phyloP scores from a whole-genome alignment of 2,329 filamentous ascomycete species.

The Pyrenochaeta sp. region DNA sequence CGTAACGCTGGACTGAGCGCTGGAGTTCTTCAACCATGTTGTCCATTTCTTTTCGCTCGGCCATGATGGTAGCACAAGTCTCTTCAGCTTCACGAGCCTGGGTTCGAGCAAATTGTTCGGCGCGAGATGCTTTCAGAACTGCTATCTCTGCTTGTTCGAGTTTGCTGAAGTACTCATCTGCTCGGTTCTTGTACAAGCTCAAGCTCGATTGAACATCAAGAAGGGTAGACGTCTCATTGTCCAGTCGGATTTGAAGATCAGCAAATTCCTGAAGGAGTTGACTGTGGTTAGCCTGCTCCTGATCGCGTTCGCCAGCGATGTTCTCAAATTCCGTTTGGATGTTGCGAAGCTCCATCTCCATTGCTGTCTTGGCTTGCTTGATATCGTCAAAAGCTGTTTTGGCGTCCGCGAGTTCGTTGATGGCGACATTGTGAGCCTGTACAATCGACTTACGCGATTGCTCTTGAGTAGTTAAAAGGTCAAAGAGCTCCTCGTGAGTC shows the following conservation, averaged over 20 bases:
- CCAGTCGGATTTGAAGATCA: conserved; percentile 90
- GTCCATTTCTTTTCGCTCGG: conserved; percentile 91
- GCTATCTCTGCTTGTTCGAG: conserved; percentile 96
- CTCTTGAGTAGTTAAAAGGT: conserved; percentile 91
- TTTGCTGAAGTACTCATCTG: conserved; percentile 96
- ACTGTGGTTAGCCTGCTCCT: conserved; percentile 84
- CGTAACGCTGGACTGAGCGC: conserved; percentile 84
- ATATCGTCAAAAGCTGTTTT: conserved; percentile 88
- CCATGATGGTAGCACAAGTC: conserved; percentile 86
- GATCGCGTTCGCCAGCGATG: conserved; percentile 77
- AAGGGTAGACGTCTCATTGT: conserved; percentile 85
- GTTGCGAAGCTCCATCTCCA: conserved; percentile 90
- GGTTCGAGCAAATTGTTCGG: conserved; percentile 91
- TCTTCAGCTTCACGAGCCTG: conserved; percentile 93
- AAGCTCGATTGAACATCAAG: conserved; percentile 85
- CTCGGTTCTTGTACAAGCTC: conserved; percentile 86
- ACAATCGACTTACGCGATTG: conserved; percentile 83
- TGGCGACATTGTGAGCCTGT: conserved; percentile 82
- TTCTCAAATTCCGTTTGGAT: conserved; percentile 83
- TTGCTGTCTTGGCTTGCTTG: conserved; percentile 77
- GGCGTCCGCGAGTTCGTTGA: conserved; percentile 84
- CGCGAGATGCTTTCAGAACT: conserved; percentile 87
- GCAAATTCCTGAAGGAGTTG: conserved; percentile 92
- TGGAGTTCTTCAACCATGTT: conserved; percentile 86
- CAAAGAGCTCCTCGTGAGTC: conserved; percentile 92